phyloP scores from a whole-genome alignment of 768 basidiomycete species.

The Pulveroboletus sp. region DNA sequence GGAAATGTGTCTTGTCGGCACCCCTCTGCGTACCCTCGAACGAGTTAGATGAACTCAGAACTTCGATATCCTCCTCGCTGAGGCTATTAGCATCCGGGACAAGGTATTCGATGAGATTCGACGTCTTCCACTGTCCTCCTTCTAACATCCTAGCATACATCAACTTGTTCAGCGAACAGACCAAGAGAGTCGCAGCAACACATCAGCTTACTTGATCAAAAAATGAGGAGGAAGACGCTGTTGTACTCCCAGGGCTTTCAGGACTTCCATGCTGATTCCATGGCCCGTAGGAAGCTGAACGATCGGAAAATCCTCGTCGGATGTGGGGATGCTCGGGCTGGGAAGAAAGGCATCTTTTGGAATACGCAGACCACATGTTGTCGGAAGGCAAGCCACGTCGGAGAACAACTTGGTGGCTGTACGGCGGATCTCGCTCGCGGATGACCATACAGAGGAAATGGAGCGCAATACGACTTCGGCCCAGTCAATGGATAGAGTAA shows the following conservation, averaged over 20 bases:
- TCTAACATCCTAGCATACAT: neutral
- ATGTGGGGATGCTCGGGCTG: conserved; percentile 48
- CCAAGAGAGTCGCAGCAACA: too few species aligned
- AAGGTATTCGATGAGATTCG: conserved; percentile 1
- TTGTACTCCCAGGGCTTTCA: neutral
- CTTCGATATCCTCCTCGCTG: neutral
- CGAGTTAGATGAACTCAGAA: neutral
- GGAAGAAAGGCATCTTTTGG: conserved; percentile 76
- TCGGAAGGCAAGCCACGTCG: conserved; percentile 43
- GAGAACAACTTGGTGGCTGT: neutral
- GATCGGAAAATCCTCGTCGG: neutral
- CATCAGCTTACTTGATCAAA: neutral
- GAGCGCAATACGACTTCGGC: conserved; percentile 69
- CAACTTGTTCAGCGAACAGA: neutral
- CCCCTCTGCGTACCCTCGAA: conserved; percentile 50
- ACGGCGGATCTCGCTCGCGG: conserved; percentile 38
- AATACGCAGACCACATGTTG: conserved; percentile 54
- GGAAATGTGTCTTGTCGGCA: conserved; percentile 38
- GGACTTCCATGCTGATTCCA: conserved; percentile 26
- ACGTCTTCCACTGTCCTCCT: neutral
- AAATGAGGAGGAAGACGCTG: neutral
- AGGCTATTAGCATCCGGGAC: neutral
- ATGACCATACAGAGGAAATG: conserved; percentile 65
- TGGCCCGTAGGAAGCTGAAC: conserved; percentile 24
- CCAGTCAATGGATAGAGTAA: conserved; percentile 62